These are phyloP conservation scores for Datura wrightii DNA, from an alignment of 257 asterid species.

Conservation along the genomic window DNA sequence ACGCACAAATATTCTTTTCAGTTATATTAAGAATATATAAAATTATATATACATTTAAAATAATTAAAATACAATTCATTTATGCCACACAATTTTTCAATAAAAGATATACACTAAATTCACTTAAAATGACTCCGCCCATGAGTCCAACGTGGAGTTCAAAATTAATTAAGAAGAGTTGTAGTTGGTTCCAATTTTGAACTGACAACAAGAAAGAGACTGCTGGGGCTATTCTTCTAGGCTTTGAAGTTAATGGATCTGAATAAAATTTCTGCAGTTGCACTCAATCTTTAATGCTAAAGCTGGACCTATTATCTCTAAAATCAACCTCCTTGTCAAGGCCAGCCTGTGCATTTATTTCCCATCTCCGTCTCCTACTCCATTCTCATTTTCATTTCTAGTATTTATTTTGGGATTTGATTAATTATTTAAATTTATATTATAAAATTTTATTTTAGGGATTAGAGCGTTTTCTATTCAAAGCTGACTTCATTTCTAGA, in stretches of 20 bases:
- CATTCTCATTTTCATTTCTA: background rate
- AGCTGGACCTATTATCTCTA: conserved; percentile 29
- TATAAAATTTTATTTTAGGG: background rate
- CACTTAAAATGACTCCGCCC: too few species aligned
- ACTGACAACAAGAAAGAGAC: conserved; percentile 17
- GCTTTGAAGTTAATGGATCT: background rate
- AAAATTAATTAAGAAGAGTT: conserved; percentile 14
- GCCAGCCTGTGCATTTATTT: conserved; percentile 32
- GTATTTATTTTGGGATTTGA: background rate
- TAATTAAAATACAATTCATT: too few species aligned
- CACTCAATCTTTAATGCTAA: conserved; percentile 29
- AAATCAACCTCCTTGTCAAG: conserved; percentile 25
- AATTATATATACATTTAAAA: too few species aligned
- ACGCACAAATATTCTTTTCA: too few species aligned
- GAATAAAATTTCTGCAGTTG: conserved; percentile 20
- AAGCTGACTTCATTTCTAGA: background rate
- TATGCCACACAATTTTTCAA: too few species aligned
- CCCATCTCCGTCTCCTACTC: background rate
- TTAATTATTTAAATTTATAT: background rate
- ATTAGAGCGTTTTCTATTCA: background rate
- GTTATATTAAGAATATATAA: too few species aligned
- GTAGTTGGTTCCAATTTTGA: background rate
- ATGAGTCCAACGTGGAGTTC: background rate
- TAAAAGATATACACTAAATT: too few species aligned
- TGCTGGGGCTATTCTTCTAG: background rate